These are phyloP conservation scores for Przewalskia tangutica DNA, from an alignment of 257 asterid genomes.

Conservation along the genomic window DNA sequence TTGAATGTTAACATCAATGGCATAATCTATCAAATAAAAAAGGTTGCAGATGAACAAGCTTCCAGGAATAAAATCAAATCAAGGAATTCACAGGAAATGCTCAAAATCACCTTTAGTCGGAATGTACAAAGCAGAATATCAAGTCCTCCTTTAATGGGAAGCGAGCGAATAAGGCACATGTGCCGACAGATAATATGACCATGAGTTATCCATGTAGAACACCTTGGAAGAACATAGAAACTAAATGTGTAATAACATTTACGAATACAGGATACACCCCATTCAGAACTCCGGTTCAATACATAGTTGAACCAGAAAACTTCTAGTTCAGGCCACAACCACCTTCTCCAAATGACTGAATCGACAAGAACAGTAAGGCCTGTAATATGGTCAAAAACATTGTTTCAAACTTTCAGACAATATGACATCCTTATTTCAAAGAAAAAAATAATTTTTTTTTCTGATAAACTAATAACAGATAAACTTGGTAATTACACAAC, in stretches of 20 bases:
- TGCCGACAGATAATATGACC: not conserved
- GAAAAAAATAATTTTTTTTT: not conserved
- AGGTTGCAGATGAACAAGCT: not conserved
- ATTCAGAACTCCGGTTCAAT: constrained; percentile 89
- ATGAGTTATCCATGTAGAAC: not conserved
- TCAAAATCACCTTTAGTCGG: no score
- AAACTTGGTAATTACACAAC: constrained; percentile 2
- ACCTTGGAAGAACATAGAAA: not conserved
- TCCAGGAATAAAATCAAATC: not conserved
- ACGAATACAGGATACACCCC: constrained; percentile 88
- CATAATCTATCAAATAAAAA: not conserved
- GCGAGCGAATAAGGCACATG: not conserved
- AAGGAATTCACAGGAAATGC: no score
- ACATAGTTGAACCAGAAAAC: constrained; percentile 98
- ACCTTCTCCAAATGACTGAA: constrained; percentile 73
- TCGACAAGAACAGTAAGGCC: constrained; percentile 72
- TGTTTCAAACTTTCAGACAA: not conserved
- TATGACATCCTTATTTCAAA: not conserved
- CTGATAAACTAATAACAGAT: not conserved
- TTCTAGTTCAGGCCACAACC: constrained; percentile 86
- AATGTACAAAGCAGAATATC: no score
- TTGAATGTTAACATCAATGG: not conserved
- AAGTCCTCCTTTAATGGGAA: not conserved
- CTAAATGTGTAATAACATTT: not conserved
- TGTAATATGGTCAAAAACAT: constrained; percentile 21